Percentiles rank a stretch among this genome's conserved stretches.
These are phyloP conservation scores for Syzygium aqueum DNA, from an alignment of 345 rosid species.

Conservation along the genomic window DNA sequence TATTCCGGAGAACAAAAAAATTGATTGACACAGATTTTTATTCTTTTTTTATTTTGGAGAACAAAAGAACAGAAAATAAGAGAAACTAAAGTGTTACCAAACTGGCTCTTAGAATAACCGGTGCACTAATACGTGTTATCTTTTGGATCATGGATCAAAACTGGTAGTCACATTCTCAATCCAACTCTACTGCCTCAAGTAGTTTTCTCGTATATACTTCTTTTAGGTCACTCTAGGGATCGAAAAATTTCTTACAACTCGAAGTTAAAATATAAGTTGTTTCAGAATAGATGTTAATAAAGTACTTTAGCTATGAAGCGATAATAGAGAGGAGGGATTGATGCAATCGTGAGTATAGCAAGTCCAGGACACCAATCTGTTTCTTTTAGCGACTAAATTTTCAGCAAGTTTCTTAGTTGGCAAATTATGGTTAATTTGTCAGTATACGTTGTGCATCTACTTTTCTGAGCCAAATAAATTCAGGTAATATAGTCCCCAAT, in stretches of 20 bases:
- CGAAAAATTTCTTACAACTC: not conserved
- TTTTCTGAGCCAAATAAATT: not conserved
- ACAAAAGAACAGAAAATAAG: too few relatives aligned
- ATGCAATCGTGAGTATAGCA: not conserved
- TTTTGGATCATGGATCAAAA: not conserved
- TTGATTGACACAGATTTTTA: too few relatives aligned
- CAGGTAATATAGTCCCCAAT: not conserved
- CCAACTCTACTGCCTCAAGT: not conserved
- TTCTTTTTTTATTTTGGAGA: too few relatives aligned
- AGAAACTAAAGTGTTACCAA: too few relatives aligned
- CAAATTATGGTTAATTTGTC: not conserved
- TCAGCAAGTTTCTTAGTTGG: not conserved
- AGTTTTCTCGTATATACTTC: not conserved
- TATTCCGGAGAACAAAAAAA: too few relatives aligned
- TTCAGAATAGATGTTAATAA: fast-evolving
- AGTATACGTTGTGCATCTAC: not conserved
- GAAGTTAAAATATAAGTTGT: not conserved
- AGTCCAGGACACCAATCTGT: not conserved
- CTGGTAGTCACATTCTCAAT: not conserved
- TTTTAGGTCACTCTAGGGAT: not conserved
- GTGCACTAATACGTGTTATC: too few relatives aligned
- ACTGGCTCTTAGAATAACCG: too few relatives aligned
- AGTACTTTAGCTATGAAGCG: not conserved
- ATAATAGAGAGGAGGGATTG: not conserved
- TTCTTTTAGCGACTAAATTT: not conserved